These are phyloP conservation scores for Triticum timopheevii DNA, from an alignment of 176 grass and related monocot species.

Conservation along the genomic window DNA sequence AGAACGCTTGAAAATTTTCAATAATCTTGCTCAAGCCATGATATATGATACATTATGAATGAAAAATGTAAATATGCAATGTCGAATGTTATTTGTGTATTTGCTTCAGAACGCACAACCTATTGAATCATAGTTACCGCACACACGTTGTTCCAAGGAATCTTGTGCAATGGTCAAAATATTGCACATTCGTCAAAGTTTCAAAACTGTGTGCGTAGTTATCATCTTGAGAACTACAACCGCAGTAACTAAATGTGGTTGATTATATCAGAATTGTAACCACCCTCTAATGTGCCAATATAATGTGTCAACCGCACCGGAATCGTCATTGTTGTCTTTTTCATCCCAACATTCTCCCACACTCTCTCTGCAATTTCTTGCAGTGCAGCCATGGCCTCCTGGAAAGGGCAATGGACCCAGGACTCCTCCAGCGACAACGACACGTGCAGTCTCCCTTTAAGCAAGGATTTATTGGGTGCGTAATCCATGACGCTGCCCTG, in stretches of 20 bases:
- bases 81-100: background rate
- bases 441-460: background rate
- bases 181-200: no score
- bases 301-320: background rate
- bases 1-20: background rate
- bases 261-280: background rate
- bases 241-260: background rate
- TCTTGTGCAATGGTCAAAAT: background rate
- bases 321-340: background rate
- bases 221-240: background rate
- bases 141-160: background rate
- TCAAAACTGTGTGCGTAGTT: background rate
- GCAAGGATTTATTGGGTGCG: background rate
- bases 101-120: background rate
- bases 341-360: background rate
- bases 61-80: background rate
- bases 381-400: background rate
- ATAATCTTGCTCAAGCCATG: background rate
- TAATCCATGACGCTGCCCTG: background rate
- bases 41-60: background rate
- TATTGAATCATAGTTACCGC: background rate
- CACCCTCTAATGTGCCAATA: background rate
- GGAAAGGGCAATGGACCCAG: background rate
- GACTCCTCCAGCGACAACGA: background rate
- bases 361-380: background rate